Evolutionary conservation across 345 rosid species (phyloP).

Genomic region (Nephelium lappaceum): DNA sequence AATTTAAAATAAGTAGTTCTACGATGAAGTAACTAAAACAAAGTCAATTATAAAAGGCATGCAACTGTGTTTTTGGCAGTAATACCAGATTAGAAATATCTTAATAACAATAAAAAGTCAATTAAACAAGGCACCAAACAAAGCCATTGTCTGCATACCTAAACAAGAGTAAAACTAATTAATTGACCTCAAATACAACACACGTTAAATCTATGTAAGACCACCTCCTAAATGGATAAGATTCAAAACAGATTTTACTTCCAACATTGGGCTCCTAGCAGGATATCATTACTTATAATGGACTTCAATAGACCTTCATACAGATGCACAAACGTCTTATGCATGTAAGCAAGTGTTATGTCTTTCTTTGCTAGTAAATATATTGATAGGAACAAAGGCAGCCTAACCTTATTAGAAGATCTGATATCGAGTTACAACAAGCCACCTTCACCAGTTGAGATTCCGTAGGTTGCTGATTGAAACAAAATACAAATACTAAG

Average conservation of each 20-base stretch:
- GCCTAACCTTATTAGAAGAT: slow-evolving; percentile 70
- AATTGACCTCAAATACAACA: neutral
- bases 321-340: neutral
- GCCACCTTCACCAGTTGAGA: slow-evolving; percentile 83
- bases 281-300: neutral
- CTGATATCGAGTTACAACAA: slow-evolving; percentile 65
- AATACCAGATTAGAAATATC: neutral
- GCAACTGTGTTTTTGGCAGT: neutral
- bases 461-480: slow-evolving; percentile 56
- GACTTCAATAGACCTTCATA: neutral
- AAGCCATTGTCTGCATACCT: neutral
- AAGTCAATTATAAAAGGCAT: neutral
- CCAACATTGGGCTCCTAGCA: neutral
- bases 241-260: neutral
- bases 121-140: neutral
- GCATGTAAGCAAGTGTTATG: neutral
- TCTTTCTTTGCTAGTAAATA: neutral
- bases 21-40: neutral
- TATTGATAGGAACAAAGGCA: slow-evolving; percentile 3
- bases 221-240: neutral
- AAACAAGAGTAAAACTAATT: neutral
- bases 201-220: neutral
- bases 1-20: neutral
- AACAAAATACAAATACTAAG: slow-evolving; percentile 21
- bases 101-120: neutral